These are phyloP conservation scores for Penicillium expansum DNA, from an alignment of 2,329 filamentous ascomycete species.

Conservation along the genomic window DNA sequence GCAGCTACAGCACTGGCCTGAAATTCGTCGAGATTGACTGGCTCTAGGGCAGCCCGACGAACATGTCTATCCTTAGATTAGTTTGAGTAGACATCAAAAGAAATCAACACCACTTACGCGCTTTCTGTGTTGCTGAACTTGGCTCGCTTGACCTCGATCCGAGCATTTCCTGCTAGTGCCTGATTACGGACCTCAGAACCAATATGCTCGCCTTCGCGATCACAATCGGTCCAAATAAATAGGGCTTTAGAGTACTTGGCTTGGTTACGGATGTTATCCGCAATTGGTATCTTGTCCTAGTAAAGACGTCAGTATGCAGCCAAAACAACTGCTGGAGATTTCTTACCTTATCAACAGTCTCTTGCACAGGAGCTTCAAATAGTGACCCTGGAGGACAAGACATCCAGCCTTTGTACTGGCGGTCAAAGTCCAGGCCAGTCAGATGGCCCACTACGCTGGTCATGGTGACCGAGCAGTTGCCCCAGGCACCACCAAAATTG, in stretches of 20 bases:
- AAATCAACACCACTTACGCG: slow-evolving; percentile 56
- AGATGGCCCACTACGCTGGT: slow-evolving; percentile 90
- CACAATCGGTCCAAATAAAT: slow-evolving; percentile 98
- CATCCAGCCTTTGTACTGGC: slow-evolving; percentile 73
- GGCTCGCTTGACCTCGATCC: slow-evolving; percentile 78
- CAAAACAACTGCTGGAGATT: not conserved
- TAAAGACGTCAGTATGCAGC: slow-evolving; percentile 14
- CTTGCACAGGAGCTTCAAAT: slow-evolving; percentile 76
- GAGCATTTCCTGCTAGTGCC: slow-evolving; percentile 69
- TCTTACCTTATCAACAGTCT: slow-evolving; percentile 63
- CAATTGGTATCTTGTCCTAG: slow-evolving; percentile 75
- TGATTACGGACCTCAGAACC: slow-evolving; percentile 84
- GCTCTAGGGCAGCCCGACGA: slow-evolving; percentile 72
- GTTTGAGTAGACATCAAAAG: not conserved
- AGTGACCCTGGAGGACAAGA: slow-evolving; percentile 74
- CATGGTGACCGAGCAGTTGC: slow-evolving; percentile 82
- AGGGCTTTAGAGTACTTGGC: slow-evolving; percentile 70
- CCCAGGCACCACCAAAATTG: slow-evolving; percentile 78
- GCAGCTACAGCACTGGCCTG: slow-evolving; percentile 86
- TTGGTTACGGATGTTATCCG: slow-evolving; percentile 78
- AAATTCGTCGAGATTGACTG: slow-evolving; percentile 74
- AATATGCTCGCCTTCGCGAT: slow-evolving; percentile 95
- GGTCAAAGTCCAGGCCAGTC: slow-evolving; percentile 72
- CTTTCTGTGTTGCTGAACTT: slow-evolving; percentile 94
- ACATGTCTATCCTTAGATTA: slow-evolving; percentile 64